Conservation (phyloP, 441 rosid species). For the Erysimum cheiri region DNA sequence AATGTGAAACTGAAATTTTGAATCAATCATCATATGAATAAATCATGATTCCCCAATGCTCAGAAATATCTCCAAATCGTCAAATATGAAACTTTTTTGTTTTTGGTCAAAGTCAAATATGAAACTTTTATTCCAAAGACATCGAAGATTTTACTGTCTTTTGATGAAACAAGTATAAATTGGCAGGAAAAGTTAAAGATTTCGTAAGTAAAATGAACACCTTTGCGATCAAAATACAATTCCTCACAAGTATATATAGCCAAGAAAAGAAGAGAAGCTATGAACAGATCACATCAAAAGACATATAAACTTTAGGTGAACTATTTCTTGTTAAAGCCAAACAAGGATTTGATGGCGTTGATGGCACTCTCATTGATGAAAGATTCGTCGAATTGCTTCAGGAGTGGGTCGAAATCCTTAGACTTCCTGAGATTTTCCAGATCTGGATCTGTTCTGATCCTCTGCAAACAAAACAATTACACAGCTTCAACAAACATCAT, state of each 20-base stretch:
- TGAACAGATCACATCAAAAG: slow-evolving; percentile 37
- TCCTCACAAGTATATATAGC: slow-evolving; percentile 32
- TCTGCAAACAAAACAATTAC: slow-evolving; percentile 54
- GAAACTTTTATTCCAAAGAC: neutral
- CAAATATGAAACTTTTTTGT: too few species aligned
- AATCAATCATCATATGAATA: slow-evolving; percentile 28
- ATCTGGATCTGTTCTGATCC: slow-evolving; percentile 89
- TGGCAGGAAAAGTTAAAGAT: neutral
- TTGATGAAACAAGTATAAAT: neutral
- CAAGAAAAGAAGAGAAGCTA: slow-evolving; percentile 26
- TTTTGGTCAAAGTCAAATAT: too few species aligned
- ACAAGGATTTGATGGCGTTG: slow-evolving; percentile 89
- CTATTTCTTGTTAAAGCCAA: slow-evolving; percentile 82
- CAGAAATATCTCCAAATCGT: neutral
- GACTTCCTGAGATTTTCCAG: slow-evolving; percentile 66
- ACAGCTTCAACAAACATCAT: slow-evolving; percentile 9
- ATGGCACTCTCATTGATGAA: slow-evolving; percentile 94
- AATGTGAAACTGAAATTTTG: slow-evolving; percentile 40
- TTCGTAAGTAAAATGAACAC: slow-evolving; percentile 13
- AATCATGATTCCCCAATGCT: slow-evolving; percentile 24
- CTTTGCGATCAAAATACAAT: slow-evolving; percentile 11
- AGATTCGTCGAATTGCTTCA: slow-evolving; percentile 89
- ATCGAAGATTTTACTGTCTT: neutral
- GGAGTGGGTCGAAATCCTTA: slow-evolving; percentile 65
- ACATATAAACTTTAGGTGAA: slow-evolving; percentile 22